Percentiles rank a stretch among this genome's conserved stretches.
phyloP scores from a whole-genome alignment of 2,329 filamentous ascomycete genomes.

The Verticillium zaregamsianum region DNA sequence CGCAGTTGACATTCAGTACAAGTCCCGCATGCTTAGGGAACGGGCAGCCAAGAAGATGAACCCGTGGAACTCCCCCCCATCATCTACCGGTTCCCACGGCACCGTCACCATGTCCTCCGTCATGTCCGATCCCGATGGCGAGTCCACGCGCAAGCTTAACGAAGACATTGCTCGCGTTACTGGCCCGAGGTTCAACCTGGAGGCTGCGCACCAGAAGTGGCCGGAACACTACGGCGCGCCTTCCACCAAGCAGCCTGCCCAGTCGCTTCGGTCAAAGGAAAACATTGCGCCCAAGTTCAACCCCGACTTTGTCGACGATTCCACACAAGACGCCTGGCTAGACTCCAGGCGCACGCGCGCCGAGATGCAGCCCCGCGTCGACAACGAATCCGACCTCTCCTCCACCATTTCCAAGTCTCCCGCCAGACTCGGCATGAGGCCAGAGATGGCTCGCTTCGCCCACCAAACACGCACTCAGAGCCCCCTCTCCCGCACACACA shows the following conservation, averaged over 20 bases:
- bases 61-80: conserved; percentile 55
- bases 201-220: conserved; percentile 45
- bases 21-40: conserved; percentile 45
- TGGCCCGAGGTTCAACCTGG: conserved; percentile 35
- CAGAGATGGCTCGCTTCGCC: conserved; percentile 20
- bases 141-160: conserved; percentile 48
- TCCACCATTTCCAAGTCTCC: conserved; percentile 37
- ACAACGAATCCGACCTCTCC: conserved; percentile 47
- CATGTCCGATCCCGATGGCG: conserved; percentile 48
- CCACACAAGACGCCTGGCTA: conserved; percentile 35
- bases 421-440: conserved; percentile 14
- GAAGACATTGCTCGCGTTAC: conserved; percentile 43
- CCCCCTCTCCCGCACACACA: conserved; percentile 31
- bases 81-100: conserved; percentile 54
- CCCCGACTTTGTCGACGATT: conserved; percentile 34
- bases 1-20: conserved; percentile 32
- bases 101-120: conserved; percentile 51
- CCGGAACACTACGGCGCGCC: conserved; percentile 45
- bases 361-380: conserved; percentile 51
- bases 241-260: conserved; percentile 18
- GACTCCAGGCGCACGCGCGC: conserved; percentile 37
- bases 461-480: conserved; percentile 28
- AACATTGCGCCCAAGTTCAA: conserved; percentile 11
- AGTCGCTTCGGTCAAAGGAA: conserved; percentile 37
- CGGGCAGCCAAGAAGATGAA: conserved; percentile 50